A percentile compares a stretch with the other conserved stretches of the same genome.
Conservation (phyloP, 495 filamentous ascomycete genomes). For the Entonaema liquescens region DNA sequence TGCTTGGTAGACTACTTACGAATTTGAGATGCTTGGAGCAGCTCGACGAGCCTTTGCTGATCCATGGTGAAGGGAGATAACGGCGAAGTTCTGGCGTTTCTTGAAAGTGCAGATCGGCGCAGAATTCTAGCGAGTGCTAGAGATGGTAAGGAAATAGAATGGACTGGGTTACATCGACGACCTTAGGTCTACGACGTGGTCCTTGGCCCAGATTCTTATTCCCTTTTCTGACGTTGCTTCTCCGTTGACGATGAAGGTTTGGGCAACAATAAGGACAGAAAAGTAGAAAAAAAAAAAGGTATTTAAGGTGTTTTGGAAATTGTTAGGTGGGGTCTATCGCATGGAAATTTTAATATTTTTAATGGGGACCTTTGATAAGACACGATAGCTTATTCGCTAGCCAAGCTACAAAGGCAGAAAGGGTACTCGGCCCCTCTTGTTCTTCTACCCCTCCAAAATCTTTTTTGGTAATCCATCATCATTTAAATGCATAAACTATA, state of each 20-base stretch:
- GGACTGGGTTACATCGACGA: constrained; percentile 33
- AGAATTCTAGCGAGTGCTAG: neutral
- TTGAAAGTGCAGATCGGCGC: neutral
- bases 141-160: constrained; percentile 5
- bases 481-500: neutral
- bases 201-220: constrained; percentile 15
- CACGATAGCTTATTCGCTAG: neutral
- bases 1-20: no score
- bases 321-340: constrained; percentile 33
- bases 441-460: neutral
- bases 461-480: neutral
- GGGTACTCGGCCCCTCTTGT: neutral
- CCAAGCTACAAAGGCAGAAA: neutral
- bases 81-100: neutral
- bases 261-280: constrained; percentile 16
- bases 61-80: constrained; percentile 63
- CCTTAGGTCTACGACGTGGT: constrained; percentile 35
- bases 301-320: constrained; percentile 22
- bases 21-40: constrained; percentile 77
- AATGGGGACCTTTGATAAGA: neutral
- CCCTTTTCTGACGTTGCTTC: neutral
- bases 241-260: constrained; percentile 7
- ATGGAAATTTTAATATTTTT: constrained; percentile 23
- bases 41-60: constrained; percentile 74
- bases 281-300: constrained; percentile 21